phyloP scores from a whole-genome alignment of 805 yeast species.

The Komagataella pseudopastoris region DNA sequence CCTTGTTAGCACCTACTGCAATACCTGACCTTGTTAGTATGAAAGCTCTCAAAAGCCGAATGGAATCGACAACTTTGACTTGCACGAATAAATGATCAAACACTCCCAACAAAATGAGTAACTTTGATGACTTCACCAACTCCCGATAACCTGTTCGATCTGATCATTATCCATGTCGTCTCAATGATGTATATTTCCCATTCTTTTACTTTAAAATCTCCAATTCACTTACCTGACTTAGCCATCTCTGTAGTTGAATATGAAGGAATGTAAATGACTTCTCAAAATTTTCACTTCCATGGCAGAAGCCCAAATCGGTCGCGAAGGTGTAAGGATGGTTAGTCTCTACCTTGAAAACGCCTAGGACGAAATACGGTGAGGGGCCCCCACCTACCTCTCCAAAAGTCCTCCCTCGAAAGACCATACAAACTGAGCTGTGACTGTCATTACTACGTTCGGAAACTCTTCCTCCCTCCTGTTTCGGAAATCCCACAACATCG shows the following conservation, averaged over 20 bases:
- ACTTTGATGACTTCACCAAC: background rate
- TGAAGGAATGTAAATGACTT: slow-evolving; percentile 1
- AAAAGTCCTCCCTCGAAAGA: too few species aligned
- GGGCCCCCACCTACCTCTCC: too few species aligned
- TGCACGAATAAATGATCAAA: background rate
- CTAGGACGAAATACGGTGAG: too few species aligned
- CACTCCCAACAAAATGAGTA: background rate
- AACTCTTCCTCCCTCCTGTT: background rate
- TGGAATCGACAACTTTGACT: background rate
- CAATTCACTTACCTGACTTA: slow-evolving; percentile 45
- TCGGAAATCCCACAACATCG: background rate
- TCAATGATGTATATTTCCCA: background rate
- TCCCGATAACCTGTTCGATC: background rate
- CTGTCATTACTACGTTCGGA: background rate
- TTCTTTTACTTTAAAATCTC: background rate
- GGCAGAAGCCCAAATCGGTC: background rate
- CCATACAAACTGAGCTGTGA: background rate
- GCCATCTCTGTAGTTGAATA: slow-evolving; percentile 27
- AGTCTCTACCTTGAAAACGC: background rate
- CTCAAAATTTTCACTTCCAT: background rate
- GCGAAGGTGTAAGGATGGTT: background rate
- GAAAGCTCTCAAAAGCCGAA: background rate
- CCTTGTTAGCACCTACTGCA: slow-evolving; percentile 98
- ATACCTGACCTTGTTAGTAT: slow-evolving; percentile 46
- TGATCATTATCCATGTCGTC: background rate